A percentile compares a stretch with the other conserved stretches of the same genome.
Evolutionary conservation across 768 basidiomycete species (phyloP).

Genomic region (Fibroporia radiculosa): DNA sequence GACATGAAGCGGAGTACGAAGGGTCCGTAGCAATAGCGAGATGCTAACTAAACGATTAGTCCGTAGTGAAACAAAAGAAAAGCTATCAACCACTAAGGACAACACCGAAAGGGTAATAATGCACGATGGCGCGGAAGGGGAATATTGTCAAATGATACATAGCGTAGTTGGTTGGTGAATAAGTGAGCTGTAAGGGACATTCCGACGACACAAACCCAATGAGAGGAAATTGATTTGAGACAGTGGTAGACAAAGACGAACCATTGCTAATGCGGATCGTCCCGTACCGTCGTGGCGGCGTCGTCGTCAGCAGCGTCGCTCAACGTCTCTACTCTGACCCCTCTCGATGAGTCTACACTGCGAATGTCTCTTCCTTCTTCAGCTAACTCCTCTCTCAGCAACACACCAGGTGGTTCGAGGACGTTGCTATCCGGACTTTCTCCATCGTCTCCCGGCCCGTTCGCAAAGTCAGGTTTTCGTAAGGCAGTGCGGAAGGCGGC

Average conservation of each 20-base stretch:
- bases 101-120: constrained; percentile 8
- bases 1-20: constrained; percentile 1
- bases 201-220: not conserved
- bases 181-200: constrained; percentile 4
- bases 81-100: constrained; percentile 2
- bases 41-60: constrained; percentile 2
- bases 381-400: constrained; percentile 69
- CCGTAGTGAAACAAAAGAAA: constrained; percentile 1
- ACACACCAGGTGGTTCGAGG: constrained; percentile 26
- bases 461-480: constrained; percentile 85
- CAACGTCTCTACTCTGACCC: constrained; percentile 68
- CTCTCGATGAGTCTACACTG: constrained; percentile 74
- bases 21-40: constrained; percentile 5
- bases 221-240: not conserved
- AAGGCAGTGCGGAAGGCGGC: constrained; percentile 86
- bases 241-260: constrained; percentile 1
- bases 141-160: constrained; percentile 5
- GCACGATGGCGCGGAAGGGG: constrained; percentile 3
- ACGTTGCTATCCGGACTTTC: constrained; percentile 45
- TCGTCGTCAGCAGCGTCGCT: constrained; percentile 36
- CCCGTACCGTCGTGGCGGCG: constrained; percentile 21
- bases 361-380: constrained; percentile 87
- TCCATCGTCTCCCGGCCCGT: constrained; percentile 59
- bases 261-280: constrained; percentile 26
- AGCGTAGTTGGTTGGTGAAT: constrained; percentile 1